Base-by-base conservation (phyloP, 805 yeast species). In the Ogataea sp. region DNA sequence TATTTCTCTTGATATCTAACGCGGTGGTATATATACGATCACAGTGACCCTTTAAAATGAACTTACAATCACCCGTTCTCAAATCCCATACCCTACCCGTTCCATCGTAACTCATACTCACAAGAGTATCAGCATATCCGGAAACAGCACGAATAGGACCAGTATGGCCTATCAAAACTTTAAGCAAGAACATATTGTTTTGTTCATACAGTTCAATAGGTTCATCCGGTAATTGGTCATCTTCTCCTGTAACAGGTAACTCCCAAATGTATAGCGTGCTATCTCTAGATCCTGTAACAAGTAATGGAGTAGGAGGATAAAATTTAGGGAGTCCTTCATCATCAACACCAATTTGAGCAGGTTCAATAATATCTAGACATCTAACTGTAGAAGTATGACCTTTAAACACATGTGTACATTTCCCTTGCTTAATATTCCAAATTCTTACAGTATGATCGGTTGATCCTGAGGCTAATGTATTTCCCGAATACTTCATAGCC, bases 301-400 rank as follows among this genome's bases (percentile, higher is more conserved):
- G 75, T 30, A 83, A 69, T 16, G 94, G 95, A 25, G 59, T 64
- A 40, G 67, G 61, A 0, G 93, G 89, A 49, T 64, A 75, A 41
- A 72, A 59, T 2, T 73, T 67, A 14, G 76, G 75, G 24, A 64
- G 65, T 3, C 83, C 85, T 38, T 68, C 61, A 37, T 77, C 75
- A 43, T 78, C 76, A 29, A 71, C 70, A 18, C 87, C 87, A 21
- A 80, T 73, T 24, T 68, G 68, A 6, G 68, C 71, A 1, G 90
- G 90, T 47, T 74, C 78, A 32, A 86, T 64, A 36, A 89, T 83
- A 47, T 89, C 96, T 47, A 90, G 67, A 56, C 97, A 90, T 55
- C 97, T 71, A 18, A 89, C 95, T 0, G 97, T 89, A 0, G 96
- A 86, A 0, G 89, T 80, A 53, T 89, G 97, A 0, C 97, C 97